Evolutionary conservation across 2,329 filamentous ascomycete species (phyloP), one percentile per base, ranked within the genome.

Genomic region (Pseudopyrenochaeta lycopersici): DNA sequence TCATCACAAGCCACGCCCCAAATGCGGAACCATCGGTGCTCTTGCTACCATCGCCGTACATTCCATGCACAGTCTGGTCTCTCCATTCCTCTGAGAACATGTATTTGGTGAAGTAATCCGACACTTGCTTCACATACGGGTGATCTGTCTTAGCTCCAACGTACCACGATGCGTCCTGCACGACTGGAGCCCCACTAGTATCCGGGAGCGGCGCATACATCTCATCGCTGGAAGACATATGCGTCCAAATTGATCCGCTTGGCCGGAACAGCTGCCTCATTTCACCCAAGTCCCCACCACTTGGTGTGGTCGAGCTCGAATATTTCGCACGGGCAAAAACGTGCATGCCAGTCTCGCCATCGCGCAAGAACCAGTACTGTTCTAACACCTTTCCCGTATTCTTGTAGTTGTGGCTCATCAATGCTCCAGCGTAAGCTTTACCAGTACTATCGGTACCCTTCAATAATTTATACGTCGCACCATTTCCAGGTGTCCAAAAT

Each of bases 101-200:
- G 62, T 88, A 88, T 67, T 89, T 89, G 18, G 86, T 88, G 63
- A 88, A 89, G 69, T 87, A 88, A 40, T 87, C 82, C 1, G 83
- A 78, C 50, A 84, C 80, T 40, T 85, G 74, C 32, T 80, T 69
- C 0, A 85, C 82, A 62, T 88, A 88, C 0, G 82, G 76, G 63
- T 86, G 83, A 14, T 81, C 64, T 0, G 81, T 80, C 0, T 81
- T 81, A 41, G 83, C 83, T 21, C 83, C 82, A 12, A 88, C 67
- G 41, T 84, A 83, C 84, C 85, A 88, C 0, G 86, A 87, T 4
- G 86, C 85, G 70, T 89, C 86, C 66, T 88, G 86, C 3, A 88
- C 85, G 44, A 82, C 69, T 3, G 76, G 74, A 0, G 73, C 65
- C 12, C 76, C 74, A 1, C 78, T 78, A 1, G 80, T 76, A 11